Evolutionary conservation across 2,329 filamentous ascomycete genomes (phyloP), one percentile per base, ranked within the genome.

Genomic region (Phaeomoniella chlamydospora): DNA sequence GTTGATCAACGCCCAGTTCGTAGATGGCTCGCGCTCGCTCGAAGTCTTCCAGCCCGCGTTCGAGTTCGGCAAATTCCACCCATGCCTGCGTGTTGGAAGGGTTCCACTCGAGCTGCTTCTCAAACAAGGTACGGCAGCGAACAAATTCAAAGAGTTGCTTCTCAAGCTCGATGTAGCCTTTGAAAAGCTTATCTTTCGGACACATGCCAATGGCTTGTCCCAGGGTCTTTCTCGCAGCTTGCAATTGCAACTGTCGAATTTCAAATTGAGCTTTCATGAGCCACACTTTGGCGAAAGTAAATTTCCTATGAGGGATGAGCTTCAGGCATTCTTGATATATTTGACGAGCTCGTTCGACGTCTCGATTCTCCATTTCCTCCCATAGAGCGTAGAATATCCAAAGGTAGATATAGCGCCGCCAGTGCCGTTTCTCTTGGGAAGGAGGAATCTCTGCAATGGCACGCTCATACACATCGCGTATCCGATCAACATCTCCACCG

Each of bases 241-340:
- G 70, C 4, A 96, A 68, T 46, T 94, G 72, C 53, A 80, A 75
- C 50, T 94, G 87, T 10, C 90, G 80, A 22, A 96, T 70, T 53
- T 96, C 87, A 46, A 96, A 94, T 41, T 93, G 82, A 1, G 88
- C 86, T 49, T 88, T 92, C 59, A 92, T 68, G 31, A 96, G 66
- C 90, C 90, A 98, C 34, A 96, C 67, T 57, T 98, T 98, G 54
- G 86, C 84, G 55, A 96, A 98, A 0, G 90, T 96, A 59, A 96
- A 98, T 51, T 84, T 84, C 55, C 92, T 92, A 64, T 98, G 90
- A 0, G 90, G 90, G 46, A 98, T 79, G 32, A 96, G 63, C 41
- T 80, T 79, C 33, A 96, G 61, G 48, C 85, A 93, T 45, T 90
- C 83, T 46, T 79, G 76, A 62, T 96, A 98, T 42, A 98, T 85